A percentile compares a stretch with the other conserved stretches of the same genome.
phyloP scores from a whole-genome alignment of 176 grass and related monocot species.

The Musa itinerans region DNA sequence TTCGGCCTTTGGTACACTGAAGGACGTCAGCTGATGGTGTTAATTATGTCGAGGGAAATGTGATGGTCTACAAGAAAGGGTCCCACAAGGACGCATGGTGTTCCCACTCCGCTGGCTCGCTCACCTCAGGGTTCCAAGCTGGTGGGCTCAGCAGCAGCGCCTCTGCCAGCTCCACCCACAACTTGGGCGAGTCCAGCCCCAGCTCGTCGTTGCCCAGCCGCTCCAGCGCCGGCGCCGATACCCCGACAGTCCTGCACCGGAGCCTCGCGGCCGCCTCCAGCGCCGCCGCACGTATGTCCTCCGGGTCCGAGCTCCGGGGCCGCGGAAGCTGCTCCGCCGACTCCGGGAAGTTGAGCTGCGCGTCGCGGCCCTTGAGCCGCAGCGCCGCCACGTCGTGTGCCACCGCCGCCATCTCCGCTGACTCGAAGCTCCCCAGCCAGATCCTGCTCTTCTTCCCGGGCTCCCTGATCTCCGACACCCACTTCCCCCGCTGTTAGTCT shows the following conservation, averaged over 20 bases:
- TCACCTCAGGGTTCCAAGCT: conserved; percentile 30
- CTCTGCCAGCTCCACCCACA: conserved; percentile 59
- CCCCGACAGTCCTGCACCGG: background rate
- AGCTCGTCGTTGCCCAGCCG: conserved; percentile 36
- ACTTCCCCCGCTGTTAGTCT: no score
- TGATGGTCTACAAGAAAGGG: conserved; percentile 14
- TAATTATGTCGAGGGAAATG: no score
- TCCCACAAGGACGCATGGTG: conserved; percentile 43
- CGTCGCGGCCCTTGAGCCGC: conserved; percentile 37
- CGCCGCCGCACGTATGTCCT: conserved; percentile 48
- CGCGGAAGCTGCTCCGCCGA: conserved; percentile 43
- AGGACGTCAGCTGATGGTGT: no score
- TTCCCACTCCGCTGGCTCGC: conserved; percentile 30
- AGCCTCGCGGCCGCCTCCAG: conserved; percentile 44
- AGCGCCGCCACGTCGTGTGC: conserved; percentile 61
- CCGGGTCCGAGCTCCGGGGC: conserved; percentile 30
- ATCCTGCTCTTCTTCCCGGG: conserved; percentile 50
- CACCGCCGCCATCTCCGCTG: conserved; percentile 52
- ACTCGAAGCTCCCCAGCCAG: conserved; percentile 66
- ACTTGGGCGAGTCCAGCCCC: conserved; percentile 40
- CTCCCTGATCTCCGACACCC: conserved; percentile 66
- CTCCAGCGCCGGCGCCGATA: conserved; percentile 19
- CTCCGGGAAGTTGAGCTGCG: conserved; percentile 60
- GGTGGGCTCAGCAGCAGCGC: conserved; percentile 57
- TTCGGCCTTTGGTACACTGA: no score